These are phyloP conservation scores for Modicella reniformis DNA, from an alignment of 371 early-diverging fungal species.

Conservation along the genomic window DNA sequence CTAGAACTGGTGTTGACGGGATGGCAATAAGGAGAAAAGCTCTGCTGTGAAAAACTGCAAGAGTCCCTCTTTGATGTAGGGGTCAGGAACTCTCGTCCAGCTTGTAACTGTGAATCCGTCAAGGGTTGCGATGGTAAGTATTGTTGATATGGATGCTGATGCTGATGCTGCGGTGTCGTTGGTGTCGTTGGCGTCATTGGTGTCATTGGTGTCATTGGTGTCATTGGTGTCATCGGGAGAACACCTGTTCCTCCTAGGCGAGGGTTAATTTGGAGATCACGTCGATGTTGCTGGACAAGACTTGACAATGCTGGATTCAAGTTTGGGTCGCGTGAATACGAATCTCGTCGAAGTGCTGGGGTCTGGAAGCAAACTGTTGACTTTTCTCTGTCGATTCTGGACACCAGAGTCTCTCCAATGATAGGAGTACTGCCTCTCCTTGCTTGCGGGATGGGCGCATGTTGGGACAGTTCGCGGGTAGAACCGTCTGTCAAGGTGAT, in stretches of 20 bases:
- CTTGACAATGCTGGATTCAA: constrained; percentile 35
- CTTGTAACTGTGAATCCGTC: constrained; percentile 6
- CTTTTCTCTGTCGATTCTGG: constrained; percentile 44
- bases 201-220: not conserved
- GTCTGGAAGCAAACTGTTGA: constrained; percentile 46
- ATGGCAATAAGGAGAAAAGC: constrained; percentile 1
- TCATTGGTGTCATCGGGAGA: not conserved
- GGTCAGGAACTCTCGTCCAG: not conserved
- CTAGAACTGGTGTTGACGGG: constrained; percentile 1
- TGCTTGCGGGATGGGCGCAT: not conserved
- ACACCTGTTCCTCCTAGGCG: constrained; percentile 25
- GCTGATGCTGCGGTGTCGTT: constrained; percentile 3
- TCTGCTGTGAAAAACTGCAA: not conserved
- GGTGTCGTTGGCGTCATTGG: not conserved
- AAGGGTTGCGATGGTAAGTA: not conserved
- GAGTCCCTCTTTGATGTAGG: constrained; percentile 10
- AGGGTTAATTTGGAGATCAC: constrained; percentile 29
- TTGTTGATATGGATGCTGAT: not conserved
- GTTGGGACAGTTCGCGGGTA: constrained; percentile 1
- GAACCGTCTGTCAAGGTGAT: constrained; percentile 22
- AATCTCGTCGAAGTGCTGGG: constrained; percentile 10
- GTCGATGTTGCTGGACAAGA: constrained; percentile 44
- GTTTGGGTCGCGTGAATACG: constrained; percentile 25
- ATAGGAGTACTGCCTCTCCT: constrained; percentile 39
- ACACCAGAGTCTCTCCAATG: constrained; percentile 40